Evolutionary conservation across 2,329 filamentous ascomycete genomes (phyloP).

Genomic region (Xylaria sp.): DNA sequence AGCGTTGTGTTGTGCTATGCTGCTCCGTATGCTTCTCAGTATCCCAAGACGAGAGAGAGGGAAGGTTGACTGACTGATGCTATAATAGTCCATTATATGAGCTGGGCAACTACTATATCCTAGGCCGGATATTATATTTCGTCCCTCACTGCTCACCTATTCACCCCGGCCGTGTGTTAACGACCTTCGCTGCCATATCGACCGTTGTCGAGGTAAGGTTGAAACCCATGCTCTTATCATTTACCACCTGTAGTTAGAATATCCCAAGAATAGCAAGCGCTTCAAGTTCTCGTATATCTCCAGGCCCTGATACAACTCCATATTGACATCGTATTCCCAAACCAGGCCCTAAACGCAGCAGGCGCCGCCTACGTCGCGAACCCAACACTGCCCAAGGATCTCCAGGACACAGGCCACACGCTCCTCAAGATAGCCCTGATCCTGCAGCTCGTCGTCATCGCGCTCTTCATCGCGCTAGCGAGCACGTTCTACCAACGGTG

Average conservation of each 20-base stretch:
- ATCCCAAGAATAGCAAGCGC: background rate
- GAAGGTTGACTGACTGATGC: slow-evolving; percentile 12
- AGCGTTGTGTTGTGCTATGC: slow-evolving; percentile 37
- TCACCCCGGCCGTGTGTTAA: slow-evolving; percentile 37
- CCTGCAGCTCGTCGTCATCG: slow-evolving; percentile 50
- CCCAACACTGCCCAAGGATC: slow-evolving; percentile 34
- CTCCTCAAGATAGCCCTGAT: slow-evolving; percentile 48
- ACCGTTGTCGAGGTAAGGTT: slow-evolving; percentile 38
- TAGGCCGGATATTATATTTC: slow-evolving; percentile 53
- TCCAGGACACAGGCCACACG: slow-evolving; percentile 39
- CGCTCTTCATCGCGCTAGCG: slow-evolving; percentile 45
- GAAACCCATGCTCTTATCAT: background rate
- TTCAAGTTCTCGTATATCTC: too few species aligned
- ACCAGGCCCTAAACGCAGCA: slow-evolving; percentile 39
- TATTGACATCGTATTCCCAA: background rate
- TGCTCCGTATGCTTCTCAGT: slow-evolving; percentile 29
- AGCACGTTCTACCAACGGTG: slow-evolving; percentile 45
- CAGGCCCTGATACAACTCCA: background rate
- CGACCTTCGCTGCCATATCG: slow-evolving; percentile 41
- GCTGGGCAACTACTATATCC: slow-evolving; percentile 52
- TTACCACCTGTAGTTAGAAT: background rate
- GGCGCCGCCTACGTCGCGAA: slow-evolving; percentile 46
- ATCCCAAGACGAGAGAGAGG: background rate
- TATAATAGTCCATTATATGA: slow-evolving; percentile 48
- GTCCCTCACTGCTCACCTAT: slow-evolving; percentile 51